Evolutionary conservation across 345 rosid species (phyloP).

Genomic region (Eucalyptus victrix): DNA sequence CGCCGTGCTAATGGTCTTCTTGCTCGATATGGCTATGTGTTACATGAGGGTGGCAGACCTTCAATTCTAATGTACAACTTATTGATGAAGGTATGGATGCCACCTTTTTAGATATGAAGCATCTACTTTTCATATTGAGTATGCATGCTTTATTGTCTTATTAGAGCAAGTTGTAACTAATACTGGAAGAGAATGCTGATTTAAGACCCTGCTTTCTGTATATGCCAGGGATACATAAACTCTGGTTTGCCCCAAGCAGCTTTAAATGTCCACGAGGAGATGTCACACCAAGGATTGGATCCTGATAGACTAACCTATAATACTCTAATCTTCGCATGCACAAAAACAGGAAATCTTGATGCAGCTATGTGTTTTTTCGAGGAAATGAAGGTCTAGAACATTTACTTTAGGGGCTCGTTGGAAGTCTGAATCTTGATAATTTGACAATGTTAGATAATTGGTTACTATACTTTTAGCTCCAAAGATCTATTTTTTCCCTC

Average conservation of each 20-base stretch:
- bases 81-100: conserved; percentile 53
- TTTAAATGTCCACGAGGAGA: conserved; percentile 31
- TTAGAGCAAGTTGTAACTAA: not conserved
- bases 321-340: conserved; percentile 47
- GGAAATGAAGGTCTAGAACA: conserved; percentile 69
- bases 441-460: not conserved
- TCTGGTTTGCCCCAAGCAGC: conserved; percentile 47
- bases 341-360: conserved; percentile 36
- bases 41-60: conserved; percentile 40
- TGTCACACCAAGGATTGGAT: conserved; percentile 31
- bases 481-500: not conserved
- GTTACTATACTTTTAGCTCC: not conserved
- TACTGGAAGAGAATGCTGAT: not conserved
- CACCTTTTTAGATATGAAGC: not conserved
- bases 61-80: conserved; percentile 44
- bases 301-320: conserved; percentile 65
- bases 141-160: not conserved
- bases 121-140: not conserved
- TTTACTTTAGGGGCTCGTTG: not conserved
- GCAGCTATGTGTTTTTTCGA: conserved; percentile 48
- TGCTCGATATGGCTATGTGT: conserved; percentile 49
- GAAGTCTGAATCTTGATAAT: not conserved
- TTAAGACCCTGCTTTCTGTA: not conserved
- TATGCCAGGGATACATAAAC: conserved; percentile 42
- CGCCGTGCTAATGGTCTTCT: conserved; percentile 75